Conservation (phyloP, 2,329 filamentous ascomycete species). For the Simplicillium sp. region DNA sequence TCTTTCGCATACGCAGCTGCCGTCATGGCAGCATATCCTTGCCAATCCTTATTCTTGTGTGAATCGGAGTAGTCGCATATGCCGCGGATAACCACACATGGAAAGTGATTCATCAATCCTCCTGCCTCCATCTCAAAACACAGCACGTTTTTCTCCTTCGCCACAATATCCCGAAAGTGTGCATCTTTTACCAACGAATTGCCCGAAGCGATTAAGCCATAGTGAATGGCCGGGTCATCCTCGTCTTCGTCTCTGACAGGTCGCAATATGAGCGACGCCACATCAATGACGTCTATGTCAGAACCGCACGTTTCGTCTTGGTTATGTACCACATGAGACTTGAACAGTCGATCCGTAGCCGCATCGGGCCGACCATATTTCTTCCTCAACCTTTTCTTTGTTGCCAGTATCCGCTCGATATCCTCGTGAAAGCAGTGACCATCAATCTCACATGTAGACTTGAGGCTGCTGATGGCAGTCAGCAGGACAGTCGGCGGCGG, state of each 20-base stretch:
- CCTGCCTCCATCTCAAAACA: conserved; percentile 21
- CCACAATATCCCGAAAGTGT: conserved; percentile 1
- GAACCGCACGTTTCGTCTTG: background rate
- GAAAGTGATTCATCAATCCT: conserved; percentile 17
- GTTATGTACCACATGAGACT: conserved; percentile 3
- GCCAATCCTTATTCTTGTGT: conserved; percentile 21
- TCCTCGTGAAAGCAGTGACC: conserved; percentile 9
- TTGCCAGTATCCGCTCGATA: conserved; percentile 2
- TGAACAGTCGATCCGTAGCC: conserved; percentile 6
- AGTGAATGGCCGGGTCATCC: conserved; percentile 10
- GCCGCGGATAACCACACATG: conserved; percentile 21
- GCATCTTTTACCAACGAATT: conserved; percentile 14
- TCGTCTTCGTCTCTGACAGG: conserved; percentile 3
- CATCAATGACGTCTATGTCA: background rate
- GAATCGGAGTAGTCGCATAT: conserved; percentile 26
- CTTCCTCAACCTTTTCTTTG: conserved; percentile 4
- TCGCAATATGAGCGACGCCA: background rate
- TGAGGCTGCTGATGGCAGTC: conserved; percentile 7
- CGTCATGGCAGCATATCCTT: conserved; percentile 17
- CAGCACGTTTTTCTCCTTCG: conserved; percentile 3
- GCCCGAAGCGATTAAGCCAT: conserved; percentile 9
- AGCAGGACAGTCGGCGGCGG: conserved; percentile 2
- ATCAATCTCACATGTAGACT: conserved; percentile 3
- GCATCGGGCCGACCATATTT: conserved; percentile 7
- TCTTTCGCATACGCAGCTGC: conserved; percentile 20